Evolutionary conservation across 179 eudicot genomes (phyloP), one percentile per base, ranked within the genome.

Genomic region (Beta macrorhiza): DNA sequence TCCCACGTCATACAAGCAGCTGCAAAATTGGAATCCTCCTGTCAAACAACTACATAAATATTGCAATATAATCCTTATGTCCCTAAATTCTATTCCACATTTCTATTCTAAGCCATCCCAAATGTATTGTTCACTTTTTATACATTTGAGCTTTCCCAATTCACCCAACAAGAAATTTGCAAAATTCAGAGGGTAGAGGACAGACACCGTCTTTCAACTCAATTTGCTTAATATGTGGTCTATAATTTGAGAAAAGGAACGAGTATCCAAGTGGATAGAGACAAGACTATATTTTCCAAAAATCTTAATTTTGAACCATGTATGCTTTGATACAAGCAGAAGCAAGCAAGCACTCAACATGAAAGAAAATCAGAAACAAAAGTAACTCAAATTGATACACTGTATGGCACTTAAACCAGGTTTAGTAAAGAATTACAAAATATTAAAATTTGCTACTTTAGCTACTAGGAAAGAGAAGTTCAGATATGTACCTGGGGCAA

Each of bases 1-100:
- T 93, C 97, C 99, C 97, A 93, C 29, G 99, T 95, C 99, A 95
- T 92, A 83, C 99, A 93, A 75, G 99, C 99, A 87, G 98, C 99
- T 95, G 92, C 81, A 90, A 83, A 82, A 77, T 78, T 59, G 58
- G 45, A 75, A 72, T 61, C 42, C 42, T 52, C 57, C 44, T 20
- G 75, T 74, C 59, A 78, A 65, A 68, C 64, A 72, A 52, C 75
- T 42, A 67, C 56, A 55, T 67, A 12, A 75, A n/a, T 3, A n/a
- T 55, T 7, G 25, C 58, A 67, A 45, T 5, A 53, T 25, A 53
- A 9, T 5, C 45, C 42, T 19, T 51, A 7, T 0, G 25, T 49
- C 56, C 52, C 57, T 71, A 6, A 0, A 44, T 2, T 25, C 5
- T 49, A 7, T 49, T 49, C 53, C 53, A 7, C 7, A 49, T 49